Conservation (phyloP, 2,329 filamentous ascomycete genomes). For the Alternaria hordeiaustralica region DNA sequence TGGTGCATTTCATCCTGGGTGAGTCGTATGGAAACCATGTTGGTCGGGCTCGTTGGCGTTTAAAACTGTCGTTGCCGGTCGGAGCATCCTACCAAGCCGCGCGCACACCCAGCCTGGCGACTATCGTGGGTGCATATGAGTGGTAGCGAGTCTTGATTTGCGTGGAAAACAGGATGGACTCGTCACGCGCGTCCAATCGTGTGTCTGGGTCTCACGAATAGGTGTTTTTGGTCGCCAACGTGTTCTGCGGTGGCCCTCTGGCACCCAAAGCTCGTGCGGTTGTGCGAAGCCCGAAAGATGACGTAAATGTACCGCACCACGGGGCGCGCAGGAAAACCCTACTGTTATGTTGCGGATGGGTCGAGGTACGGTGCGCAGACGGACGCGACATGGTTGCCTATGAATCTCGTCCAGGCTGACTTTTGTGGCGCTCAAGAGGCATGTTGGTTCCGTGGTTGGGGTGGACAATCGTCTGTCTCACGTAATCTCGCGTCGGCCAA, state of each 20-base stretch:
- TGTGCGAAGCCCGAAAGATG: neutral
- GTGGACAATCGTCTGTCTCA: constrained; percentile 13
- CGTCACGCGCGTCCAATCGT: neutral
- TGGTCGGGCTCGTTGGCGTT: neutral
- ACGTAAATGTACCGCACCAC: neutral
- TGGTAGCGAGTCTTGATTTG: neutral
- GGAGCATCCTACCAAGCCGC: constrained; percentile 9
- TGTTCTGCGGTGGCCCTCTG: neutral
- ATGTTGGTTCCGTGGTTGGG: constrained; percentile 5
- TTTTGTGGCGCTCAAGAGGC: constrained; percentile 14
- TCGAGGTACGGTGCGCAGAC: neutral
- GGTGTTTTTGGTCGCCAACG: neutral
- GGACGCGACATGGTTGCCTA: neutral
- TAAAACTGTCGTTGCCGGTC: neutral
- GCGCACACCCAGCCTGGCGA: constrained; percentile 6
- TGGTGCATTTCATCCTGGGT: constrained; percentile 13
- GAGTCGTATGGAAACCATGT: constrained; percentile 6
- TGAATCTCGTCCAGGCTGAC: neutral
- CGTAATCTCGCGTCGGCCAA: constrained; percentile 18
- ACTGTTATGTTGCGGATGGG: neutral
- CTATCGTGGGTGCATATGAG: constrained; percentile 8
- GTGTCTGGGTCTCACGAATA: neutral
- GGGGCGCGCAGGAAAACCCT: neutral
- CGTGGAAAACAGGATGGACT: neutral
- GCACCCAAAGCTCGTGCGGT: constrained; percentile 1